A percentile compares a stretch with the other conserved stretches of the same genome.
phyloP scores from a whole-genome alignment of 768 basidiomycete genomes.

The Rhizopogon sp. region DNA sequence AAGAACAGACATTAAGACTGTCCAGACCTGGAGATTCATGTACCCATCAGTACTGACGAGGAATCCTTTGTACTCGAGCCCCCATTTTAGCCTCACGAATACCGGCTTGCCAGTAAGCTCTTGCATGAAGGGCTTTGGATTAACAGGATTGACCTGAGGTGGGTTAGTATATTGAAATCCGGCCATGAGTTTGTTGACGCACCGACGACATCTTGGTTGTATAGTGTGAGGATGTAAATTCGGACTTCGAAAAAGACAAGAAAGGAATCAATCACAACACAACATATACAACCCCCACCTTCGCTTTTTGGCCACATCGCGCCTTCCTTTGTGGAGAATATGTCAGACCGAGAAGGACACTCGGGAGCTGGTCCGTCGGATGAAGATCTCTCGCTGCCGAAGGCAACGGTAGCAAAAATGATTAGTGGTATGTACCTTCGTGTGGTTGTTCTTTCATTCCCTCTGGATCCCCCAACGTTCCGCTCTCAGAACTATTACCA shows the following conservation, averaged over 20 bases:
- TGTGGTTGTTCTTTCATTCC: conserved; percentile 4
- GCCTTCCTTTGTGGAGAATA: conserved; percentile 40
- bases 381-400: conserved; percentile 92
- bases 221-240: conserved; percentile 26
- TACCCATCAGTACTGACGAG: conserved; percentile 98
- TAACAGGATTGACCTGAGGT: conserved; percentile 80
- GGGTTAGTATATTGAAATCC: conserved; percentile 5
- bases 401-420: conserved; percentile 97
- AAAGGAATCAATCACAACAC: conserved; percentile 11
- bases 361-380: conserved; percentile 63
- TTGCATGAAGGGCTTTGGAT: conserved; percentile 98
- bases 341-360: conserved; percentile 91
- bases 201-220: conserved; percentile 64
- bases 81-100: conserved; percentile 96
- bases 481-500: conserved; percentile 74
- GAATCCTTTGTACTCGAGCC: conserved; percentile 98
- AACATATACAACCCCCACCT: conserved; percentile 5
- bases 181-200: conserved; percentile 23
- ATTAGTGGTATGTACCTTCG: conserved; percentile 60
- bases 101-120: conserved; percentile 97
- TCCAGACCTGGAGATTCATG: conserved; percentile 94
- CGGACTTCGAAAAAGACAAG: conserved; percentile 36
- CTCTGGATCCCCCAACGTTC: neutral
- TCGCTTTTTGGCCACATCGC: conserved; percentile 13
- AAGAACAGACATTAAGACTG: neutral